Percentiles rank a stretch among this genome's conserved stretches.
Conservation (phyloP, 352 stramenopile species). For the Pythium rishiriense region DNA sequence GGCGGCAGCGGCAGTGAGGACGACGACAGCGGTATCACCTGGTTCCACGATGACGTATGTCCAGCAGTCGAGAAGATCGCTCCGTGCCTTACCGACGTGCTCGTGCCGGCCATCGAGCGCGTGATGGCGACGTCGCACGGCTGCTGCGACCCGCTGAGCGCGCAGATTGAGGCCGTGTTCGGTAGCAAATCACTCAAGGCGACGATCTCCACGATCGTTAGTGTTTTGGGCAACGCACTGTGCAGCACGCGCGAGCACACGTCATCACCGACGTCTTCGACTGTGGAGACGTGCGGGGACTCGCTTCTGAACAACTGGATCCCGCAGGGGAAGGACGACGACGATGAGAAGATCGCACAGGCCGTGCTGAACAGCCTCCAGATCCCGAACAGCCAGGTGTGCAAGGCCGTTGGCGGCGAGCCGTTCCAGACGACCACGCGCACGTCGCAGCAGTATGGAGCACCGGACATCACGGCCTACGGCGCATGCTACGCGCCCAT, state of each 20-base stretch:
- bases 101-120: slow-evolving; percentile 11
- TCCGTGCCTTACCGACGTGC: slow-evolving; percentile 18
- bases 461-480: background rate
- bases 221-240: slow-evolving; percentile 14
- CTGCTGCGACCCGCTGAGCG: slow-evolving; percentile 12
- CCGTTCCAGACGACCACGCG: slow-evolving; percentile 12
- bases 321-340: background rate
- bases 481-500: slow-evolving; percentile 11
- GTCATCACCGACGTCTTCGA: background rate
- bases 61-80: background rate
- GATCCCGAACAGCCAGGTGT: slow-evolving; percentile 22
- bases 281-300: slow-evolving; percentile 6
- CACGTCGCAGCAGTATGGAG: slow-evolving; percentile 3
- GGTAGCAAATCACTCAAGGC: background rate
- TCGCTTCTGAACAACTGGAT: slow-evolving; percentile 14
- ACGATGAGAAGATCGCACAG: slow-evolving; percentile 9
- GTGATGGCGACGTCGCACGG: slow-evolving; percentile 8
- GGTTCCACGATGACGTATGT: slow-evolving; percentile 13
- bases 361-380: slow-evolving; percentile 16
- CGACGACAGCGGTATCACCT: background rate
- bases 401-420: slow-evolving; percentile 7
- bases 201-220: slow-evolving; percentile 4
- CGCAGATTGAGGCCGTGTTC: slow-evolving; percentile 4
- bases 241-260: background rate
- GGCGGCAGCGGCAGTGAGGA: background rate